A percentile compares a stretch with the other conserved stretches of the same genome.
phyloP scores from a whole-genome alignment of 1,284 basidiomycete genomes.

The Rhodotorula glutinis region DNA sequence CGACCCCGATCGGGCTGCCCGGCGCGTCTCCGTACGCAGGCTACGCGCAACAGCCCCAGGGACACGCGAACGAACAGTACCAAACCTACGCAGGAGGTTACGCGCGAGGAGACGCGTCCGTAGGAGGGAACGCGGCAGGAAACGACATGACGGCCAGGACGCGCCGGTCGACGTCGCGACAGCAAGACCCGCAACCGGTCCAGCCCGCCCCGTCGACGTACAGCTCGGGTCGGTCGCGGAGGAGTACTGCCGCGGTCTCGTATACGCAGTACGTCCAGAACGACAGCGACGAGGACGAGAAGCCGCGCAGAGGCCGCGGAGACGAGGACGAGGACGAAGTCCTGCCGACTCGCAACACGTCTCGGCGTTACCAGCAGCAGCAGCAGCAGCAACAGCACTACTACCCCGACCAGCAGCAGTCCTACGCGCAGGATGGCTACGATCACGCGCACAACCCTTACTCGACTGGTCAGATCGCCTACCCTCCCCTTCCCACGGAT shows the following conservation, averaged over 20 bases:
- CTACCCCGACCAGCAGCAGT: not conserved
- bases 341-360: constrained; percentile 2
- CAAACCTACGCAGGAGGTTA: not conserved
- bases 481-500: not conserved
- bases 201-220: not conserved
- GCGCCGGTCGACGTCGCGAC: constrained; percentile 1
- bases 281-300: constrained; percentile 1
- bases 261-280: not conserved
- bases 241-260: not conserved
- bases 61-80: not conserved
- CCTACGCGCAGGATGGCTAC: not conserved
- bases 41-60: not conserved
- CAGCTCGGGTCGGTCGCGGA: not conserved
- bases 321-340: constrained; percentile 56
- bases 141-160: not conserved
- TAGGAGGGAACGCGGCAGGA: not conserved
- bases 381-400: too few relatives aligned
- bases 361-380: not conserved
- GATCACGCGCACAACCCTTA: not conserved
- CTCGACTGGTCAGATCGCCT: not conserved
- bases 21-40: not conserved
- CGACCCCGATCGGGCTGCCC: not conserved
- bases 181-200: not conserved
- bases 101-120: not conserved
- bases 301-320: constrained; percentile 49